Percentiles rank a stretch among this genome's conserved stretches.
These are phyloP conservation scores for Candida ovalis DNA, from an alignment of 805 yeast species.

Conservation along the genomic window DNA sequence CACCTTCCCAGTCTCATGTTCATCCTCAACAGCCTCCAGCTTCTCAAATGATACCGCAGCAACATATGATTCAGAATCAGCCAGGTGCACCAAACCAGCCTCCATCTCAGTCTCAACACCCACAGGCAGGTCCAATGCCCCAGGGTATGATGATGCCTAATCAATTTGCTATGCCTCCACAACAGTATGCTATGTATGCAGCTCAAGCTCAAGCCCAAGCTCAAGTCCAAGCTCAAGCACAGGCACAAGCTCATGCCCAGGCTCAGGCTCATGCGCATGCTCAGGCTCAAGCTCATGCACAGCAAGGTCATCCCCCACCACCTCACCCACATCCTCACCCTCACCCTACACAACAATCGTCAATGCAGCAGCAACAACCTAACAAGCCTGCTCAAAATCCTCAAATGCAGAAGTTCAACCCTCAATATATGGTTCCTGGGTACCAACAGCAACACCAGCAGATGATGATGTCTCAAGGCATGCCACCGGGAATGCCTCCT, in stretches of 20 bases:
- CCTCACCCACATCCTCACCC: background rate
- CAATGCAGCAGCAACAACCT: constrained; percentile 2
- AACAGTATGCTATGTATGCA: constrained; percentile 27
- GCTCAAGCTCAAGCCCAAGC: constrained; percentile 20
- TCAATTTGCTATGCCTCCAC: constrained; percentile 30
- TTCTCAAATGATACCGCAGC: constrained; percentile 7
- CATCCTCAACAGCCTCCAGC: constrained; percentile 13
- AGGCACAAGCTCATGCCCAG: constrained; percentile 4
- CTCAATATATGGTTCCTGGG: constrained; percentile 24
- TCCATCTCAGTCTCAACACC: constrained; percentile 3
- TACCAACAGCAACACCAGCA: constrained; percentile 27
- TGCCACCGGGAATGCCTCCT: constrained; percentile 10
- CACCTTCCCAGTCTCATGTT: constrained; percentile 9
- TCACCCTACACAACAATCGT: constrained; percentile 4
- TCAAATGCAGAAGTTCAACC: constrained; percentile 21
- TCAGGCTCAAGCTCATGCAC: constrained; percentile 20
- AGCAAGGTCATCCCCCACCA: constrained; percentile 1
- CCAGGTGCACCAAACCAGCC: constrained; percentile 7
- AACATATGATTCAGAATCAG: background rate
- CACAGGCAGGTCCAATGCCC: constrained; percentile 17
- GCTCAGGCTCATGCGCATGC: constrained; percentile 13
- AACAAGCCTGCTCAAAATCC: constrained; percentile 15
- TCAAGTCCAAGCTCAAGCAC: constrained; percentile 11
- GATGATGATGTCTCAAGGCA: constrained; percentile 21
- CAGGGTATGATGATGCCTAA: constrained; percentile 29